Conservation (phyloP, 2,329 filamentous ascomycete genomes). For the Aspergillus transmontanensis region DNA sequence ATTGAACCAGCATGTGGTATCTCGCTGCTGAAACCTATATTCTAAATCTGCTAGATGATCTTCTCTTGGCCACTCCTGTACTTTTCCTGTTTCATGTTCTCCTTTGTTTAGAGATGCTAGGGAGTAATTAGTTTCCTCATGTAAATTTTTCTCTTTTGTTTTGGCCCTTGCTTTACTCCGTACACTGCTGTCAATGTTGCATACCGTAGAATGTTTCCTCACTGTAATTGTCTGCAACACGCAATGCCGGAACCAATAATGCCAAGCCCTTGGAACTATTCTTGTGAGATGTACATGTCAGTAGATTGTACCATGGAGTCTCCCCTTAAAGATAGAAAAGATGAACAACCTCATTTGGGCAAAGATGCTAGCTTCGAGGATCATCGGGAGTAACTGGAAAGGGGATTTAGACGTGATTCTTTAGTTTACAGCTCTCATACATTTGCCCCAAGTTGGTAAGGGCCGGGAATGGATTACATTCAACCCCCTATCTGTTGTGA, state of each 20-base stretch:
- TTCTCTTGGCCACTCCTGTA: conserved; percentile 26
- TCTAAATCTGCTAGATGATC: conserved; percentile 6
- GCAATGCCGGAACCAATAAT: too few species aligned
- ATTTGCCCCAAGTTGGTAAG: background rate
- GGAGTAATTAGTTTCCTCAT: conserved; percentile 39
- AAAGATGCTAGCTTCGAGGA: background rate
- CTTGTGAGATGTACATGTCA: background rate
- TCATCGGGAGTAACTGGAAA: background rate
- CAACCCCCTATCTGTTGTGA: background rate
- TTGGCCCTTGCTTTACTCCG: background rate
- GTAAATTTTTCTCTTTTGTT: conserved; percentile 22
- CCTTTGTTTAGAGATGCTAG: conserved; percentile 37
- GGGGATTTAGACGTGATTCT: background rate
- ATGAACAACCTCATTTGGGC: background rate
- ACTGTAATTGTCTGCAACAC: too few species aligned
- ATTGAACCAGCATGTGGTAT: conserved; percentile 6
- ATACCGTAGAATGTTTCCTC: background rate
- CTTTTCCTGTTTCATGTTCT: conserved; percentile 23
- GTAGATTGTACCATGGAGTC: too few species aligned
- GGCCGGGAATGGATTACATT: background rate
- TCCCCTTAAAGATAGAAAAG: background rate
- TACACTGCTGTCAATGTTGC: background rate
- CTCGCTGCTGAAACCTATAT: background rate
- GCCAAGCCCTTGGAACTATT: background rate
- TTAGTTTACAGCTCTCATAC: background rate